phyloP scores from a whole-genome alignment of 2,329 filamentous ascomycete species.

The Sarocladium oryzae region DNA sequence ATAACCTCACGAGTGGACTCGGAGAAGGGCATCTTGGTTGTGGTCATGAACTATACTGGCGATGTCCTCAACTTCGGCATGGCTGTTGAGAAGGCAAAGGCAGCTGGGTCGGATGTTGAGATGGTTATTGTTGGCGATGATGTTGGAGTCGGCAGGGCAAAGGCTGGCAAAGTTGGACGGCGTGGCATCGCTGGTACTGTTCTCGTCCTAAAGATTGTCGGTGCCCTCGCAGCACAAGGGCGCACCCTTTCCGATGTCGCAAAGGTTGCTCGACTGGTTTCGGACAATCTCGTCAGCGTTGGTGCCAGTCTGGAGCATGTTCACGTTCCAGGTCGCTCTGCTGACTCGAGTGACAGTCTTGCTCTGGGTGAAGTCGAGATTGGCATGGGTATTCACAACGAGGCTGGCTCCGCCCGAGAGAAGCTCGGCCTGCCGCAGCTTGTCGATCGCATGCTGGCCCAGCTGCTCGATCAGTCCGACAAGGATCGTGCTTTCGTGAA shows the following conservation, averaged over 20 bases:
- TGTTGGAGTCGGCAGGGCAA: constrained; percentile 74
- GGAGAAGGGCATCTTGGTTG: constrained; percentile 72
- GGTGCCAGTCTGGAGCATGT: constrained; percentile 84
- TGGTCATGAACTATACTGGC: constrained; percentile 92
- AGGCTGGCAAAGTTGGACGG: constrained; percentile 85
- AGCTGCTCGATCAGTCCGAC: constrained; percentile 60
- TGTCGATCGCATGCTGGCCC: constrained; percentile 59
- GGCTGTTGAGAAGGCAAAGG: constrained; percentile 85
- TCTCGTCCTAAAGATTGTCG: constrained; percentile 83
- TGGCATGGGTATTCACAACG: constrained; percentile 76
- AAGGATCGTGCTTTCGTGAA: constrained; percentile 64
- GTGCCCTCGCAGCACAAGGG: constrained; percentile 72
- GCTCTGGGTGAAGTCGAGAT: constrained; percentile 52
- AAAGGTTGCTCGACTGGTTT: constrained; percentile 62
- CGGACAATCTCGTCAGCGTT: constrained; percentile 75
- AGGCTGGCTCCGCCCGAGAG: constrained; percentile 49
- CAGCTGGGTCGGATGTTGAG: constrained; percentile 68
- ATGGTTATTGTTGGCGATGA: constrained; percentile 93
- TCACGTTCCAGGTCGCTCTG: constrained; percentile 76
- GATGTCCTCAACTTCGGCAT: constrained; percentile 90
- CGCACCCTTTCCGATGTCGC: constrained; percentile 63
- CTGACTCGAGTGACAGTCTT: constrained; percentile 50
- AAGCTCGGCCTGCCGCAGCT: constrained; percentile 47
- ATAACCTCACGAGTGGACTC: constrained; percentile 67
- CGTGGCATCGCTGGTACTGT: constrained; percentile 89